Conservation (phyloP, 139 green algal genomes). For the Asterochloris erici region DNA sequence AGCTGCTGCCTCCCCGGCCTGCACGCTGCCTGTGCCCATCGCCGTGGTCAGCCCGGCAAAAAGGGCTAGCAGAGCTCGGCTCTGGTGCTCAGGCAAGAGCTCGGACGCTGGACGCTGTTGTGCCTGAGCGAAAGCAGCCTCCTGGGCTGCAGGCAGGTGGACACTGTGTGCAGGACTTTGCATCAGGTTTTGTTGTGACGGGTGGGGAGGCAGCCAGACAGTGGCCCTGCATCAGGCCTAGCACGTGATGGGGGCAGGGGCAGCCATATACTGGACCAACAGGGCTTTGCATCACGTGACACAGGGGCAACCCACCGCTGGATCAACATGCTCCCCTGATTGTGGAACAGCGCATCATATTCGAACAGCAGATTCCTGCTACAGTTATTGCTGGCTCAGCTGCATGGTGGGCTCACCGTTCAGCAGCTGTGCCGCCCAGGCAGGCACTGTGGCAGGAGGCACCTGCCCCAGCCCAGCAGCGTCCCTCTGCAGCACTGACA, state of each 20-base stretch:
- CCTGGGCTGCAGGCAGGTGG: background rate
- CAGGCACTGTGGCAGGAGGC: constrained; percentile 1
- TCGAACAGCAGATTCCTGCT: background rate
- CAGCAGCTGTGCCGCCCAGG: background rate
- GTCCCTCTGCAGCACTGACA: background rate
- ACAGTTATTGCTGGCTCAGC: background rate
- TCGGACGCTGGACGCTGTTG: background rate
- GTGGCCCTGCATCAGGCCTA: background rate
- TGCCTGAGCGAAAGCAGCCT: background rate
- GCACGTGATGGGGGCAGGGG: background rate
- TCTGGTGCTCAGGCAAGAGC: background rate
- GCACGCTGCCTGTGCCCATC: background rate
- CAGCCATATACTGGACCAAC: background rate
- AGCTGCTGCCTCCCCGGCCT: background rate
- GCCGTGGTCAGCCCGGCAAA: constrained; percentile 1
- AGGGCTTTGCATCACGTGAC: background rate
- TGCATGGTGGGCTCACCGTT: background rate
- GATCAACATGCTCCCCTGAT: background rate
- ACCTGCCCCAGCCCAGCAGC: background rate
- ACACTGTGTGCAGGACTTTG: background rate
- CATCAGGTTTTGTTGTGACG: background rate
- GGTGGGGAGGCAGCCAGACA: background rate
- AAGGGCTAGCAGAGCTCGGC: constrained; percentile 5
- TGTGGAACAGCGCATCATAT: background rate
- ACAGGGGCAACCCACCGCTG: background rate